phyloP scores from a whole-genome alignment of 2,329 filamentous ascomycete genomes.

The Neocatenulostroma microsporum region DNA sequence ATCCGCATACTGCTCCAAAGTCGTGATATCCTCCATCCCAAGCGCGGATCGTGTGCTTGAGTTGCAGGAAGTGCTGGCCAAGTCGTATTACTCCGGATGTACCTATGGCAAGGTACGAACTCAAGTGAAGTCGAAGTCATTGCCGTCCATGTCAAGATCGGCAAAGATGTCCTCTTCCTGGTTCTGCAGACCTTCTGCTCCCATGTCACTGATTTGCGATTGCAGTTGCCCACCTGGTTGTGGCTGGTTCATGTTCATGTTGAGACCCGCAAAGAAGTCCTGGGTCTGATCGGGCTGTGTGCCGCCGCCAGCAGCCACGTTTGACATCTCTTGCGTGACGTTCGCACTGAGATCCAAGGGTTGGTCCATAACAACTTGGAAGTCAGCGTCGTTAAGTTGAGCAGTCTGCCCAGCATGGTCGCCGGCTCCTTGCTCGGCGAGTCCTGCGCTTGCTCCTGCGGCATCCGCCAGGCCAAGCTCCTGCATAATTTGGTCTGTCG shows the following conservation, averaged over 20 bases:
- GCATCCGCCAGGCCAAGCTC: constrained; percentile 25
- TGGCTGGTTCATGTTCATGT: constrained; percentile 21
- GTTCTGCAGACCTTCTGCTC: constrained; percentile 15
- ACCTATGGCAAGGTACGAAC: too few species aligned
- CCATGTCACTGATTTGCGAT: constrained; percentile 4
- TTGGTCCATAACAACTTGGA: constrained; percentile 13
- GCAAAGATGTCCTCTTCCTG: constrained; percentile 37
- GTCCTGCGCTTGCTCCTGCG: constrained; percentile 6
- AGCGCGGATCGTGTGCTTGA: too few species aligned
- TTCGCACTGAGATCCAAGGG: constrained; percentile 16
- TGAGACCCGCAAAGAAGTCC: constrained; percentile 21
- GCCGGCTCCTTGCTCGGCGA: not conserved
- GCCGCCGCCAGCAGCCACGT: constrained; percentile 13
- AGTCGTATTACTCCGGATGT: too few species aligned
- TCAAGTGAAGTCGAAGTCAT: constrained; percentile 23
- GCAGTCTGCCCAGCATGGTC: constrained; percentile 2
- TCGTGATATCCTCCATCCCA: too few species aligned
- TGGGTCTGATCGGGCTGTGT: constrained; percentile 11
- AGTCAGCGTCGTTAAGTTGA: constrained; percentile 13
- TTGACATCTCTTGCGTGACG: constrained; percentile 19
- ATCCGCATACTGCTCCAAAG: too few species aligned
- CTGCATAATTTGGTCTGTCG: constrained; percentile 28
- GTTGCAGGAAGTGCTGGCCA: too few species aligned
- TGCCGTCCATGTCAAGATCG: constrained; percentile 34
- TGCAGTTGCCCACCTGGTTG: constrained; percentile 3